These are phyloP conservation scores for Lojkania enalia DNA, from an alignment of 2,329 filamentous ascomycete species.

Conservation along the genomic window DNA sequence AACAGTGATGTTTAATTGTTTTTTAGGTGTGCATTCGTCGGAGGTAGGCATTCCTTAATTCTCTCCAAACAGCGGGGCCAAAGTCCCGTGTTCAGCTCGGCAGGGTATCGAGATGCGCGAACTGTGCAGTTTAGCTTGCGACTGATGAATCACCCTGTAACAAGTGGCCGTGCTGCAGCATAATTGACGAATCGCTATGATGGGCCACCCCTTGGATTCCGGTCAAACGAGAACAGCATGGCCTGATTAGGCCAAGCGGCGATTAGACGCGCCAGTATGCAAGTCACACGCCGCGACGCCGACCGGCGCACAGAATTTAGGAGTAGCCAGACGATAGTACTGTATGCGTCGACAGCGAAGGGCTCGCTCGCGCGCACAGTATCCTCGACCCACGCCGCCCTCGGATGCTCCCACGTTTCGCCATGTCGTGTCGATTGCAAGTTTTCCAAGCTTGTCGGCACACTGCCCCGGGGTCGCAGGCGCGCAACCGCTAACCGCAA, in stretches of 20 bases:
- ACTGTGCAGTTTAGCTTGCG: conserved; percentile 19
- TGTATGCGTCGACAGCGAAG: conserved; percentile 9
- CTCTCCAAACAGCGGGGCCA: neutral
- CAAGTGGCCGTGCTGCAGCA: conserved; percentile 11
- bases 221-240: conserved; percentile 38
- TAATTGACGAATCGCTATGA: conserved; percentile 26
- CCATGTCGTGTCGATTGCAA: neutral
- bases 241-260: conserved; percentile 24
- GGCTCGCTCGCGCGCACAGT: conserved; percentile 14
- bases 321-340: conserved; percentile 1
- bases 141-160: conserved; percentile 3
- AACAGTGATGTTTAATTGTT: neutral
- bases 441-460: neutral
- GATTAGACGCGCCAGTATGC: conserved; percentile 22
- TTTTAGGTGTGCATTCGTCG: no score
- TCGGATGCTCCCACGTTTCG: no score
- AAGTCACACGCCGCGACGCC: conserved; percentile 21
- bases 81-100: conserved; percentile 26
- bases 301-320: neutral
- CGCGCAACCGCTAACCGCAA: conserved; percentile 15
- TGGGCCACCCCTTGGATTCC: conserved; percentile 30
- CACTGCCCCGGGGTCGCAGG: neutral
- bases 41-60: neutral
- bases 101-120: conserved; percentile 24
- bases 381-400: no score